Base-by-base conservation (phyloP, 2,329 filamentous ascomycete species). In the Parastagonospora avenae region DNA sequence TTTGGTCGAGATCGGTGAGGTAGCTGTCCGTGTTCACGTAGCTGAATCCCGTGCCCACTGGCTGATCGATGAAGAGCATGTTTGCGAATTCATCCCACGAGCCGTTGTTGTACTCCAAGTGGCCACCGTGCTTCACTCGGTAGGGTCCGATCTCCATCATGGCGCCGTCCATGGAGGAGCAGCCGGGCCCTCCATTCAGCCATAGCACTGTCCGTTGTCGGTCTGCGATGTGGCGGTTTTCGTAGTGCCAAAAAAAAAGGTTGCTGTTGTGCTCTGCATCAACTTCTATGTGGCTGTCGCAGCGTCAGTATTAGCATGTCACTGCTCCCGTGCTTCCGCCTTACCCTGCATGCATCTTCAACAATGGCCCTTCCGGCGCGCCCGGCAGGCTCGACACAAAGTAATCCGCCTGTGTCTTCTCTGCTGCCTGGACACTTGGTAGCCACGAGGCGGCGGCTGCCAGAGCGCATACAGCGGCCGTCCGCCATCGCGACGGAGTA, bases 21-120 rank as follows among this genome's bases (percentile, higher is more conserved):
- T 90, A 97, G 66, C 86, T 90, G 73, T 99, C 84, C 11, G 91
- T 94, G 68, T 96, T 89, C 68, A 92, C 92, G 70, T 94, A 97
- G 76, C 94, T 99, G 78, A 90, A 99, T 2, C 94, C 94, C 1
- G 93, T 97, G 10, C 94, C 95, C 31, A 97, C 92, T 0, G 94
- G 94, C 70, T 97, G 95, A 70, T 99, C 94, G 53, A 99, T 91
- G 70, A 99, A 99, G 52, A 99, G 84, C 44, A 99, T 76, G 67
- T 99, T 99, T 59, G 94, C 91, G 68, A 97, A 99, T 77, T 99
- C 93, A 74, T 96, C 89, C 95, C 95, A 99, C 1, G 92, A 92
- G n/a, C 94, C 94, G 48, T 95, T 88, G 73, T 97, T 97, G 72
- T 91, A 86, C 50, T 80, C 80, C 50, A 99, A 78, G 66, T 87